A percentile compares a stretch with the other conserved stretches of the same genome.
phyloP scores from a whole-genome alignment of 1,284 basidiomycete species.

The Wallemia ichthyophaga region DNA sequence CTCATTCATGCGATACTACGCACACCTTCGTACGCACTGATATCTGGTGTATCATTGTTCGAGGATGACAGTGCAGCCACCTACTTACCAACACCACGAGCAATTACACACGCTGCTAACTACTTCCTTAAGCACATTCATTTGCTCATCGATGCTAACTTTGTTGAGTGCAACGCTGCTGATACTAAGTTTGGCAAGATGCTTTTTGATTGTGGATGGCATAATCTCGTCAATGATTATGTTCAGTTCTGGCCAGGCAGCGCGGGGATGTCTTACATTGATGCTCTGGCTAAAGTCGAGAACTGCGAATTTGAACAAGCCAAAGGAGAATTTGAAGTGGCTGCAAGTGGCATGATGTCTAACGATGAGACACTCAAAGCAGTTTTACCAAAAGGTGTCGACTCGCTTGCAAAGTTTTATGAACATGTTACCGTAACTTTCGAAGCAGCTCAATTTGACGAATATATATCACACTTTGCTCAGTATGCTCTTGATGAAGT shows the following conservation, averaged over 20 bases:
- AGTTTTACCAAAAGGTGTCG: conserved; percentile 26
- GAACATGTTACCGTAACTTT: conserved; percentile 42
- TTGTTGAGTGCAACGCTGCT: conserved; percentile 6
- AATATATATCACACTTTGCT: conserved; percentile 39
- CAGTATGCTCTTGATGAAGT: conserved; percentile 42
- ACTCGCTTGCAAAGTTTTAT: conserved; percentile 41
- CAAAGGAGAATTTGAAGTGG: conserved; percentile 32
- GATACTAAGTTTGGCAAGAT: conserved; percentile 41
- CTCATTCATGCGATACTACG: conserved; percentile 6
- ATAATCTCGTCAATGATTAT: conserved; percentile 29
- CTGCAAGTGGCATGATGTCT: conserved; percentile 26
- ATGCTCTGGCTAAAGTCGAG: conserved; percentile 33
- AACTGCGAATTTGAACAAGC: conserved; percentile 46
- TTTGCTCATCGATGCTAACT: conserved; percentile 7
- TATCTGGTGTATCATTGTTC: conserved; percentile 4
- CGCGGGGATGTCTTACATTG: conserved; percentile 40
- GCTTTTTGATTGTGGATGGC: conserved; percentile 33
- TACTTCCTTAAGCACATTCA: conserved; percentile 8
- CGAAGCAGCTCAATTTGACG: conserved; percentile 25
- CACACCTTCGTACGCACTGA: conserved; percentile 1
- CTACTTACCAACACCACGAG: conserved; percentile 31
- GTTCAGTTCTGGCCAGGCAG: conserved; percentile 40
- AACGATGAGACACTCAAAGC: conserved; percentile 31
- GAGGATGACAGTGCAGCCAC: conserved; percentile 17
- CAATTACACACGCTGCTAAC: conserved; percentile 29